Evolutionary conservation across 2,329 filamentous ascomycete genomes (phyloP).

Genomic region (Fusarium albidum): DNA sequence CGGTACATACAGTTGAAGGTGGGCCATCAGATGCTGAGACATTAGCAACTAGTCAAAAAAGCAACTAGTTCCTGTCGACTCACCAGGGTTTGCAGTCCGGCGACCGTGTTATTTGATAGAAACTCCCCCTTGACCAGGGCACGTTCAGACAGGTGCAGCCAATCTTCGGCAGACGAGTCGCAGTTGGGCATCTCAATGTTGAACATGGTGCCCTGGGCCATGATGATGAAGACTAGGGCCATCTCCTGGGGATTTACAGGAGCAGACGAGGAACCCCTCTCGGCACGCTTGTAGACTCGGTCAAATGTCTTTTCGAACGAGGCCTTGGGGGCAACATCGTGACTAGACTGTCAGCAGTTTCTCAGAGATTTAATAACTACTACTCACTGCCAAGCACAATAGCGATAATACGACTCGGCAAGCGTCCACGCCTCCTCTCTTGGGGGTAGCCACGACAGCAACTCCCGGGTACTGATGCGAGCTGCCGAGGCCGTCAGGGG

Average conservation of each 20-base stretch:
- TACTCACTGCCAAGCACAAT: constrained; percentile 6
- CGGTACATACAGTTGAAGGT: background rate
- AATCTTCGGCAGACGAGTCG: constrained; percentile 10
- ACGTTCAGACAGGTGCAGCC: constrained; percentile 5
- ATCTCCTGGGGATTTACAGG: constrained; percentile 3
- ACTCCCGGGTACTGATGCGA: constrained; percentile 1
- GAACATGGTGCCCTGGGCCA: constrained; percentile 14
- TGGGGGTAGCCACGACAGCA: background rate
- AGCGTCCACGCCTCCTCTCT: constrained; percentile 5
- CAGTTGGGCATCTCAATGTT: constrained; percentile 13
- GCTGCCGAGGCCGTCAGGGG: background rate
- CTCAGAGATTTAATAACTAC: background rate
- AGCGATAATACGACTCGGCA: constrained; percentile 5
- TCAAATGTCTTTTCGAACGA: constrained; percentile 6
- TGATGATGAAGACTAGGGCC: constrained; percentile 7
- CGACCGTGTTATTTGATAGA: constrained; percentile 3
- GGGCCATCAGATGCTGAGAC: constrained; percentile 2
- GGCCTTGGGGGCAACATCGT: constrained; percentile 3
- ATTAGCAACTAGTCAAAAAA: background rate
- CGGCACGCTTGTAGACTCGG: constrained; percentile 2
- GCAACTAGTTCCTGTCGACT: background rate
- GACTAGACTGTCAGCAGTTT: background rate
- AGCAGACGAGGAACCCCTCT: background rate
- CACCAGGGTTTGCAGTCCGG: constrained; percentile 6
- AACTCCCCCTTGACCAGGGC: constrained; percentile 8